Conservation (phyloP, 805 yeast genomes). For the Torulaspora maleeae region DNA sequence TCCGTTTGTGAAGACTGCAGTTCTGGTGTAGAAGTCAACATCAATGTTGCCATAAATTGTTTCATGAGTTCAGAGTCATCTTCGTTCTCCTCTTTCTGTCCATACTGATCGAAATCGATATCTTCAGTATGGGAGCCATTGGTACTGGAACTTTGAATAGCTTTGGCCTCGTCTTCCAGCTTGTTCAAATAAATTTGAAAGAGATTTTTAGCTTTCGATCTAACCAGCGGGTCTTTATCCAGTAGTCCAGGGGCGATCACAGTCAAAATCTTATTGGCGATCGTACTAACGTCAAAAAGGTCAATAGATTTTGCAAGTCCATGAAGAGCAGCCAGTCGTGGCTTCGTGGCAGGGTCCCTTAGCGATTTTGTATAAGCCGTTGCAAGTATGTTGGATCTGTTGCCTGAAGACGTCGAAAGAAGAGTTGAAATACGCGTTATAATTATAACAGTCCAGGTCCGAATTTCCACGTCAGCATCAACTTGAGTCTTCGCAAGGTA, state of each 20-base stretch:
- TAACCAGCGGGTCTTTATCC: slow-evolving; percentile 65
- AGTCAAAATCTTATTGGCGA: slow-evolving; percentile 75
- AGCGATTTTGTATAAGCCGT: slow-evolving; percentile 84
- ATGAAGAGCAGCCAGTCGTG: slow-evolving; percentile 68
- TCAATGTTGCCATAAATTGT: slow-evolving; percentile 24
- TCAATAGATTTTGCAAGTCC: slow-evolving; percentile 65
- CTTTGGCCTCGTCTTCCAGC: slow-evolving; percentile 45
- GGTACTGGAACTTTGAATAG: slow-evolving; percentile 13
- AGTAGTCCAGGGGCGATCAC: slow-evolving; percentile 79
- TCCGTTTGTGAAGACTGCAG: neutral
- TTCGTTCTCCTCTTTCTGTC: slow-evolving; percentile 10
- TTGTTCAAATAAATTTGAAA: slow-evolving; percentile 58
- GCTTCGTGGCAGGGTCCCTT: slow-evolving; percentile 70
- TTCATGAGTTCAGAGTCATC: slow-evolving; percentile 16
- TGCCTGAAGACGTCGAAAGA: slow-evolving; percentile 27
- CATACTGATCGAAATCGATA: slow-evolving; percentile 23
- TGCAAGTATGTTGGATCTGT: slow-evolving; percentile 66
- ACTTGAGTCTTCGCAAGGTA: slow-evolving; percentile 57
- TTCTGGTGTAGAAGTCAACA: slow-evolving; percentile 9
- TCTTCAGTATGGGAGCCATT: slow-evolving; percentile 13
- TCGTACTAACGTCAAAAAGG: slow-evolving; percentile 65
- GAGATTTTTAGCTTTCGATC: slow-evolving; percentile 65
- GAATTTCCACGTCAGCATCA: slow-evolving; percentile 28
- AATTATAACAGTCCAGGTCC: slow-evolving; percentile 32
- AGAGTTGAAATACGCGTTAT: slow-evolving; percentile 25